Percentiles rank a stretch among this genome's conserved stretches.
These are phyloP conservation scores for Podochytrium sp. DNA, from an alignment of 192 early-diverging fungal species.

Conservation along the genomic window DNA sequence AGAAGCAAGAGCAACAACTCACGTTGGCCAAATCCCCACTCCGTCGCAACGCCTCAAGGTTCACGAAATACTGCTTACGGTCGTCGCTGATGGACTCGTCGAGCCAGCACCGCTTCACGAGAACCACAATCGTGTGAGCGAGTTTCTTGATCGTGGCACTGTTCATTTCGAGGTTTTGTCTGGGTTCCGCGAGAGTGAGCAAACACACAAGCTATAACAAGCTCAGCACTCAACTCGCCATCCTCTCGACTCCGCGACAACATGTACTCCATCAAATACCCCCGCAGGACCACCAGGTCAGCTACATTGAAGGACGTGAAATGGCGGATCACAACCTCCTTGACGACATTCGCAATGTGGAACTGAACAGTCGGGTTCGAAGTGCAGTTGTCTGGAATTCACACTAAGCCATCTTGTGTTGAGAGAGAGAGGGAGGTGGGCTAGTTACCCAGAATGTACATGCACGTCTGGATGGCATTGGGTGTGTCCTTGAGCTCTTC, in stretches of 20 bases:
- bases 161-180: neutral
- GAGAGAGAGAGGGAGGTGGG: neutral
- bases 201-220: neutral
- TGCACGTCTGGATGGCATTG: neutral
- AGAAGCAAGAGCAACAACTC: neutral
- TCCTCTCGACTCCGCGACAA: neutral
- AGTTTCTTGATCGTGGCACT: conserved; percentile 11
- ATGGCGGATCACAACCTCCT: conserved; percentile 18
- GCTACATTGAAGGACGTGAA: neutral
- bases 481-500: conserved; percentile 3
- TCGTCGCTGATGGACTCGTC: neutral
- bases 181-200: neutral
- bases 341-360: conserved; percentile 28
- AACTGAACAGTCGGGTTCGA: conserved; percentile 10
- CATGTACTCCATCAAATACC: conserved; percentile 20
- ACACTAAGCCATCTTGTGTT: neutral
- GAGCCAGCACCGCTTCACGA: conserved; percentile 32
- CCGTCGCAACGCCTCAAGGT: conserved; percentile 11
- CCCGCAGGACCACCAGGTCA: conserved; percentile 6
- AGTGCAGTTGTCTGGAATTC: neutral
- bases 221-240: neutral
- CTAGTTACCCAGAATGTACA: conserved; percentile 24
- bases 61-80: neutral
- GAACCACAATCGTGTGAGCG: conserved; percentile 21
- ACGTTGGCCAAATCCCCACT: conserved; percentile 11